Base-by-base conservation (phyloP, 2,329 filamentous ascomycete genomes). In the Microcyclospora pomicola region DNA sequence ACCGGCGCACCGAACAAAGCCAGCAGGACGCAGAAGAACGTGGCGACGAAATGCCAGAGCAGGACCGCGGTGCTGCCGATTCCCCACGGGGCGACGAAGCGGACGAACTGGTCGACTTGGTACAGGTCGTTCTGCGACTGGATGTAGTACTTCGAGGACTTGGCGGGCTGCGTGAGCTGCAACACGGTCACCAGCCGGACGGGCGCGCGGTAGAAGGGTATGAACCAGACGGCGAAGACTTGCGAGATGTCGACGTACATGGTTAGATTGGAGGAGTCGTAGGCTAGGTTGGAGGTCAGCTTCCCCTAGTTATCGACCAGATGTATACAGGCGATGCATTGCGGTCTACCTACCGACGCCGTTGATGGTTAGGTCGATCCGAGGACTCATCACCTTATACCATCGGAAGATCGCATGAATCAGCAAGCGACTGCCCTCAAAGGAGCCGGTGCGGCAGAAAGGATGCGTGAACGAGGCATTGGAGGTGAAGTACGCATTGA, bases 351-450 rank as follows among this genome's bases (percentile, higher is more conserved):
- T 45, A 74, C 72, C 72, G 13, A 77, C 60, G 24, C 65, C 69
- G 37, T 84, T 72, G 13, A 94, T 66, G 1, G 70, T 62, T 10
- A 88, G 61, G 32, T 77, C 68, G 46, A 91, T 82, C 13, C 67
- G 64, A 0, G 86, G 86, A 43, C 77, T 84, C 54, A 93, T 66
- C 46, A 88, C 80, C 53, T 85, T 83, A 60, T 92, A 88, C 82
- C 81, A 87, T 31, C 76, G 73, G 53, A 84, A 92, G 40, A 93
- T 78, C 48, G 70, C 68, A 34, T 72, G 63, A 13, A 92, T 68
- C 5, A 82, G 55, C 61, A 69, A 75, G 32, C 82, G 69, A 9
- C 81, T 87, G 45, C 78, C 73, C 9, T 62, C 51, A 47, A 69
- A 73, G 42, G 59, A 65, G 32, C 65, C 66, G 2, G 84, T 82